Conservation (phyloP, 2,329 filamentous ascomycete species). For the Pestalotiopsis fici region DNA sequence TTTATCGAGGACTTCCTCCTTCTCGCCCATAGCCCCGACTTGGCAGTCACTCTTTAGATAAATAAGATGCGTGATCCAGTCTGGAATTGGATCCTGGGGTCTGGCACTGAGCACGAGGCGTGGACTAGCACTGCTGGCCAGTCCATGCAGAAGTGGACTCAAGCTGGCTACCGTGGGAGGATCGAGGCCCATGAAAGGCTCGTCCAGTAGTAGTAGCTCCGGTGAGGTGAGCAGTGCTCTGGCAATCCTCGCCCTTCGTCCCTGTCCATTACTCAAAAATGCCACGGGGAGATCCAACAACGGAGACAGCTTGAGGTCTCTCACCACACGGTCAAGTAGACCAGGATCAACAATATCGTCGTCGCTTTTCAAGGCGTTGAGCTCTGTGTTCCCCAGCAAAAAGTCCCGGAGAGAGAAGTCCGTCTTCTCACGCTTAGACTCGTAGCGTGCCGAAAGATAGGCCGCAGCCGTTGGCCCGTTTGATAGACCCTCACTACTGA, state of each 20-base stretch:
- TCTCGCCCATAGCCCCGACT: slow-evolving; percentile 66
- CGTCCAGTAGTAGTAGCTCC: slow-evolving; percentile 83
- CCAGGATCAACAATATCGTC: slow-evolving; percentile 49
- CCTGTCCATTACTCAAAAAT: slow-evolving; percentile 93
- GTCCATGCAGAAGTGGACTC: slow-evolving; percentile 67
- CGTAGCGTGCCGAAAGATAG: slow-evolving; percentile 88
- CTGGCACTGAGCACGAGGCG: slow-evolving; percentile 76
- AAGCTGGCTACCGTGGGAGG: slow-evolving; percentile 75
- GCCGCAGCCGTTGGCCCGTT: slow-evolving; percentile 66
- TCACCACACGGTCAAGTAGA: slow-evolving; percentile 63
- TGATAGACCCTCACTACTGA: slow-evolving; percentile 70
- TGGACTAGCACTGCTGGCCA: slow-evolving; percentile 69
- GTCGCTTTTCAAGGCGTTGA: slow-evolving; percentile 69
- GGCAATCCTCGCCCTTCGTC: slow-evolving; percentile 82
- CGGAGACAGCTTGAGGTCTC: slow-evolving; percentile 67
- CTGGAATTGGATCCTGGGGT: slow-evolving; percentile 83
- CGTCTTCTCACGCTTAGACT: slow-evolving; percentile 81
- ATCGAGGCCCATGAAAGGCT: slow-evolving; percentile 95
- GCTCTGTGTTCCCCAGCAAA: slow-evolving; percentile 76
- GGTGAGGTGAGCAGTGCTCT: slow-evolving; percentile 79
- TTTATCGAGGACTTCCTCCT: slow-evolving; percentile 59
- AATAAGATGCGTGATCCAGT: slow-evolving; percentile 86
- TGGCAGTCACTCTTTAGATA: slow-evolving; percentile 69
- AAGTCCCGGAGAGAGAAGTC: slow-evolving; percentile 86
- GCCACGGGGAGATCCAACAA: slow-evolving; percentile 81